phyloP scores from a whole-genome alignment of 2,329 filamentous ascomycete genomes.

The Cordyceps fumosorosea region DNA sequence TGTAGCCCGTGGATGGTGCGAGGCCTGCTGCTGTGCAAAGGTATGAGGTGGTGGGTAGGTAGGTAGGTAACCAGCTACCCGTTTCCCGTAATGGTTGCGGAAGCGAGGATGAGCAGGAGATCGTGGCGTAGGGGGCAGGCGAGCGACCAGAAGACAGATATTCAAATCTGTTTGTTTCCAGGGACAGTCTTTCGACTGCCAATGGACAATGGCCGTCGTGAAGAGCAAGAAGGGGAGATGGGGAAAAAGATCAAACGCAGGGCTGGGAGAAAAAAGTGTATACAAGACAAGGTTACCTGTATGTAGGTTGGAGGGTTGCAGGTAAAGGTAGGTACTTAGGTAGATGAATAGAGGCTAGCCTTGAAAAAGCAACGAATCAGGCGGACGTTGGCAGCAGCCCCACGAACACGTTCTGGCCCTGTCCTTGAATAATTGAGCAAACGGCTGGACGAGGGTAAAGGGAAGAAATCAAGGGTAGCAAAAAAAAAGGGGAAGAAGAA shows the following conservation, averaged over 20 bases:
- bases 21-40: neutral
- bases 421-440: neutral
- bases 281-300: neutral
- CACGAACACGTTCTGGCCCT: neutral
- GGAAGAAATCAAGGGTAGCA: neutral
- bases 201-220: neutral
- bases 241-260: neutral
- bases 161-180: neutral
- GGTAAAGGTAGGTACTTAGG: neutral
- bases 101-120: neutral
- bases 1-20: neutral
- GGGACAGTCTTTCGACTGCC: neutral
- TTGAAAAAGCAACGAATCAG: constrained; percentile 2
- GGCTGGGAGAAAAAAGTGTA: neutral
- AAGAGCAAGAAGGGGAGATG: neutral
- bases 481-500: neutral
- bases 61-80: too few species aligned
- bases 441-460: neutral
- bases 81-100: neutral
- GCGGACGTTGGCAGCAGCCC: neutral
- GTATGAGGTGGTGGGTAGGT: neutral
- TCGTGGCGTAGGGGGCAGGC: neutral
- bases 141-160: neutral
- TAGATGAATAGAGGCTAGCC: neutral
- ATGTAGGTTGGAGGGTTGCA: too few species aligned